Evolutionary conservation across 73 alveolate genomes (phyloP).

Genomic region (Halteria grandinella): DNA sequence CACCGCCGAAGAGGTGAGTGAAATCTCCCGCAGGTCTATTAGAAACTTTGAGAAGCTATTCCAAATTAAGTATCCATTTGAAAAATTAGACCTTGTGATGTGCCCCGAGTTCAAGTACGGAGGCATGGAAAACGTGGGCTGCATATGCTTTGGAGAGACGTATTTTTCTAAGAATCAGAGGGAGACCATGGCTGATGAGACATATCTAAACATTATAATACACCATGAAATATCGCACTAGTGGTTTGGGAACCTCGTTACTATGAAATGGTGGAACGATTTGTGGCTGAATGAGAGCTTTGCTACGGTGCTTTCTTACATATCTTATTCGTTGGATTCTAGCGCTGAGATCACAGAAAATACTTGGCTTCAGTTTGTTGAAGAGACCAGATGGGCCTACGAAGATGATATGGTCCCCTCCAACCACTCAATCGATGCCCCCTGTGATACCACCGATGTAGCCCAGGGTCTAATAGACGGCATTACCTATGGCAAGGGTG

Average conservation of each 20-base stretch:
- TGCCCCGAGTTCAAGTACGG: constrained; percentile 67
- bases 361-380: constrained; percentile 53
- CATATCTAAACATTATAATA: constrained; percentile 61
- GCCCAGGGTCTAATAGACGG: constrained; percentile 95
- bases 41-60: constrained; percentile 68
- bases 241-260: constrained; percentile 85
- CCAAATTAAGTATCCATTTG: constrained; percentile 65
- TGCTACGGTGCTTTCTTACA: constrained; percentile 63
- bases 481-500: constrained; percentile 97
- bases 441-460: constrained; percentile 72
- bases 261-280: constrained; percentile 91
- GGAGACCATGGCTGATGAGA: constrained; percentile 54
- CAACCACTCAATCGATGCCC: constrained; percentile 87
- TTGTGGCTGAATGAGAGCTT: constrained; percentile 83
- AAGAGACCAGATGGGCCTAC: constrained; percentile 65
- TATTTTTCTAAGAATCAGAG: constrained; percentile 62
- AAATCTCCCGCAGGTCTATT: no score
- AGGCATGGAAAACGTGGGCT: constrained; percentile 80
- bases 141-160: constrained; percentile 63
- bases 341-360: constrained; percentile 73
- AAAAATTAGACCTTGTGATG: constrained; percentile 74
- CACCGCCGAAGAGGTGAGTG: neutral
- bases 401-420: constrained; percentile 60
- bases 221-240: constrained; percentile 69
- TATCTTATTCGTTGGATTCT: constrained; percentile 41